Base-by-base conservation (phyloP, 2,329 filamentous ascomycete genomes). In the Trichoderma gracile region DNA sequence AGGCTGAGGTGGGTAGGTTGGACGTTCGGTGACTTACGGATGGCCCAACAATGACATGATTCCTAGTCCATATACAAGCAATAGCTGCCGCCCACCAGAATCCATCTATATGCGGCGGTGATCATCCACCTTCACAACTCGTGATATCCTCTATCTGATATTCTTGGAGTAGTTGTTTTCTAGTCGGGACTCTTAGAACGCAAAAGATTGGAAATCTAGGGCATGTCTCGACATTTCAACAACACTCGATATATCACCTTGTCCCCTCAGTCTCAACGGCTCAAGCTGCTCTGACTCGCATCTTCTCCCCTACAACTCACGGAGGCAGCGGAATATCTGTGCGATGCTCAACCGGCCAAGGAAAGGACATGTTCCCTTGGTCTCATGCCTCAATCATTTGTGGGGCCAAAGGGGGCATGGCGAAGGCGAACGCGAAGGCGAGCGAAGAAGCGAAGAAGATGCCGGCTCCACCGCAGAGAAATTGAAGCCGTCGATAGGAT, bases 361-460 rank as follows among this genome's bases (percentile, higher is more conserved):
- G 14, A 53, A 64, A 17, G 55, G 61, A 59, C 54, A 60, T 30
- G 62, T 64, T 43, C 38, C 55, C 62, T 55, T 27, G 54, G 47
- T 17, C 47, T 38, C 62, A 54, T 60, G 62, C 55, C 43, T 52
- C 33, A 40, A 54, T 59, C 46, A 60, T 60, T 45, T 64, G 62
- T 47, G 62, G 62, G 53, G 62, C 62, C 21, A 54, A 64, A 45
- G 61, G 47, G 47, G 62, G 62, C n/a, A 60, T 60, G 15, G 55
- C 55, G 33, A 38, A 38, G 33, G 33, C 12, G 27, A 9, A 25
- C 3, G 25, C 25, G 21, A 64, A 64, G 23, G 62, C 55, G 25
- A 64, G 54, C 62, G 62, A 60, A 42, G 45, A 23, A 64, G 47
- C 30, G 55, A 47, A 23, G 55, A 23, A 38, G 55, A 45, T 38